Percentiles rank a stretch among this genome's conserved stretches.
Conservation (phyloP, 495 filamentous ascomycete species). For the Aspergillus taichungensis region DNA sequence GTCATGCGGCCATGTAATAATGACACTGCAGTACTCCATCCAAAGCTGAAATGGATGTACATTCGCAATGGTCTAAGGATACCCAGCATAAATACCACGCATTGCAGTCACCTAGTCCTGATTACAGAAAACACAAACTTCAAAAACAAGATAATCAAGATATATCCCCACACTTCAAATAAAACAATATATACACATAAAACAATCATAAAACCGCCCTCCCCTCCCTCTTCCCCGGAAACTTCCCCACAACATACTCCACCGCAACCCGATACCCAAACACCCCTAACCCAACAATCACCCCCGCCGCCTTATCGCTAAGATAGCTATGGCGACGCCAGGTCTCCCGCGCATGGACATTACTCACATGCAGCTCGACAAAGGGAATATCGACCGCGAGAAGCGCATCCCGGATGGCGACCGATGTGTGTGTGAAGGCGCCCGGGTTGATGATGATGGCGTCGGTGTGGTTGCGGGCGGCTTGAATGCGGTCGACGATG, state of each 20-base stretch:
- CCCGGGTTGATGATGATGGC: constrained; percentile 64
- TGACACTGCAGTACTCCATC: background rate
- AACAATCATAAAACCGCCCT: too few relatives aligned
- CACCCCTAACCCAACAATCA: constrained; percentile 59
- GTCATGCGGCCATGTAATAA: too few relatives aligned
- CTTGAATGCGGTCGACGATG: constrained; percentile 52
- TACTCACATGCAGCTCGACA: constrained; percentile 62
- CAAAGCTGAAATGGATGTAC: background rate
- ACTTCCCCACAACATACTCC: constrained; percentile 46
- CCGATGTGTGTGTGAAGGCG: constrained; percentile 58
- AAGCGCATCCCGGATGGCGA: constrained; percentile 60
- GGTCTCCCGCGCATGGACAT: constrained; percentile 56
- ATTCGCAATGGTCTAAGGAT: background rate
- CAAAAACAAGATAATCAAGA: background rate
- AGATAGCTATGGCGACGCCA: constrained; percentile 58
- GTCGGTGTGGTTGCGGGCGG: constrained; percentile 42
- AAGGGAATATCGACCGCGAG: constrained; percentile 56
- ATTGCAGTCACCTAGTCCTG: too few relatives aligned
- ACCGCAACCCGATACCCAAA: constrained; percentile 64
- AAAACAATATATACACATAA: too few relatives aligned
- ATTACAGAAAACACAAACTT: too few relatives aligned
- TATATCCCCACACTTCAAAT: too few relatives aligned
- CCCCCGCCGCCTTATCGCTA: constrained; percentile 59
- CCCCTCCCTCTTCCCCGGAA: constrained; percentile 27
- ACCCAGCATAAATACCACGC: background rate